Evolutionary conservation across 768 basidiomycete genomes (phyloP), one percentile per base, ranked within the genome.

Genomic region (Boletus patriciae): DNA sequence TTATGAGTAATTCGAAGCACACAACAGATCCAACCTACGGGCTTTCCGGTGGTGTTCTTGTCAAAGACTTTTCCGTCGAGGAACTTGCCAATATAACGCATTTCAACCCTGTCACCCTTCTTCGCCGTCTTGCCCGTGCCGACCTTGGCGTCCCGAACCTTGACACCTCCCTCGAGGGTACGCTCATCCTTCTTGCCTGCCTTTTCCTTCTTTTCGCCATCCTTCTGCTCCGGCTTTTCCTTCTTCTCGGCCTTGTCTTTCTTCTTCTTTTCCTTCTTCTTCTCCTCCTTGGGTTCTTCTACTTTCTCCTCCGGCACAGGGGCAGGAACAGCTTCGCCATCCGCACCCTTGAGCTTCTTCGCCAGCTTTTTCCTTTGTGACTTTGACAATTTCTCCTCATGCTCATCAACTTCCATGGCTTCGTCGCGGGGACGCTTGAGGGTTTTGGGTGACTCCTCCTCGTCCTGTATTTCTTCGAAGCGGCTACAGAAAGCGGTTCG

Each of bases 21-120:
- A 59, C 9, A 54, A 68, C 46, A 41, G 46, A 23, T 18, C 16
- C 27, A 16, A 74, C 87, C 67, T 68, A 96, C 91, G 25, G 94
- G 92, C 65, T 88, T 87, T 63, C 95, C 95, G 71, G 85, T 88
- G 62, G 78, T 82, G 72, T 94, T 94, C 62, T 80, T 77, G 74
- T 94, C 92, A 62, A 94, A 94, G 19, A 85, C 61, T 63, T 84
- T 87, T 63, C 88, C 90, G 58, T 86, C 84, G 50, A 76, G 71
- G 42, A 97, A 78, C 77, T 94, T 96, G 62, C 96, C 96, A 64
- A 98, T 87, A 74, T 98, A 98, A 55, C 96, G 80, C 88, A 98
- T 91, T 52, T 77, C 78, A 47, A 97, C 80, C 42, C 77, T 86
- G 74, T 88, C 85, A 16, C 95, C 95, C 53, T 85, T 83, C 79